Percentiles rank a stretch among this genome's conserved stretches.
Conservation (phyloP, 163 green algal genomes). For the Dunaliella salina region DNA sequence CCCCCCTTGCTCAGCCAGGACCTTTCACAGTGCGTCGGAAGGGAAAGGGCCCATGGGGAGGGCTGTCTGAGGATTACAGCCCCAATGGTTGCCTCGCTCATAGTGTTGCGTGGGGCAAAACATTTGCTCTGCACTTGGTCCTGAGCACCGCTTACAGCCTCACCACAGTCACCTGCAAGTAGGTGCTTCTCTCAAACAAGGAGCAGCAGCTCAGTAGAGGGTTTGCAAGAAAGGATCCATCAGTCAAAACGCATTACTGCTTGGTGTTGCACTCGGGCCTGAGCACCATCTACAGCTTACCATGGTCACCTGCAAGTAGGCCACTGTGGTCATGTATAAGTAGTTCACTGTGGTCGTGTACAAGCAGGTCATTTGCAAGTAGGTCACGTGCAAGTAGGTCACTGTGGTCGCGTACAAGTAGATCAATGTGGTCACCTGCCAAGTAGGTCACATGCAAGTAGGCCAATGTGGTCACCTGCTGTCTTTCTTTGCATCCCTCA, state of each 20-base stretch:
- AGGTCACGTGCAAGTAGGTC: no score
- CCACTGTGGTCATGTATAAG: background rate
- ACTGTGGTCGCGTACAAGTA: no score
- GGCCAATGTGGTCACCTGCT: no score
- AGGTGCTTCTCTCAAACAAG: background rate
- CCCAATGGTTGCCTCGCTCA: background rate
- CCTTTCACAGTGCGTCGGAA: slow-evolving; percentile 20
- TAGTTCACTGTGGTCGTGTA: background rate
- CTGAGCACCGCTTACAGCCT: slow-evolving; percentile 37
- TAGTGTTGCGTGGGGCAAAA: background rate
- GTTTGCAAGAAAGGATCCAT: background rate
- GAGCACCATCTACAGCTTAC: background rate
- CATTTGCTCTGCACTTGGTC: slow-evolving; percentile 32
- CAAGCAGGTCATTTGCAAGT: background rate
- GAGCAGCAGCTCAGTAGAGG: background rate
- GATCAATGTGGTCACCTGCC: no score
- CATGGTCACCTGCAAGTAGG: background rate
- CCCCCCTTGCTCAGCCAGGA: background rate
- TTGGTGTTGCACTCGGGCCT: background rate
- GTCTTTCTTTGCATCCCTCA: no score
- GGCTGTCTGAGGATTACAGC: background rate
- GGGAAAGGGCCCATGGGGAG: background rate
- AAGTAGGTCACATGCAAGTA: no score
- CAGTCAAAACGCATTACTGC: background rate
- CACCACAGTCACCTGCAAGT: slow-evolving; percentile 42